Evolutionary conservation across 202 grass and related monocot species (phyloP).

Genomic region (Eragrostis tef): DNA sequence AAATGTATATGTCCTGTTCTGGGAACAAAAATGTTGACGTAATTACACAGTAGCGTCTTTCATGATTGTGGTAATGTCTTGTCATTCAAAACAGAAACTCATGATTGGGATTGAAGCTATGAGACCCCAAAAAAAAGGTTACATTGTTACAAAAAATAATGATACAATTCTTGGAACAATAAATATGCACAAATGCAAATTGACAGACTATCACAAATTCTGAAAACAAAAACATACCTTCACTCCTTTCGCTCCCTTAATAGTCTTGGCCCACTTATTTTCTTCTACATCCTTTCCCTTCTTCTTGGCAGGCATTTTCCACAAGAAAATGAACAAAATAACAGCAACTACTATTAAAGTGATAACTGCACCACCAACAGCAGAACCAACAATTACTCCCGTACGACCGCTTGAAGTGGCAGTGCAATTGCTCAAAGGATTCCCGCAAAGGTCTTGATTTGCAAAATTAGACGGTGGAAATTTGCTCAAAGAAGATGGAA

Average conservation of each 20-base stretch:
- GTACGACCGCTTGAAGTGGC: slow-evolving; percentile 51
- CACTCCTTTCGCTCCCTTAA: slow-evolving; percentile 74
- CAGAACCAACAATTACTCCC: slow-evolving; percentile 72
- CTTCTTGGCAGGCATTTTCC: slow-evolving; percentile 72
- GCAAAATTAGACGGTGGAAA: slow-evolving; percentile 50
- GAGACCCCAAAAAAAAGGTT: background rate
- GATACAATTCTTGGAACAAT: background rate
- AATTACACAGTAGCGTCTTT: background rate
- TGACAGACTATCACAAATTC: background rate
- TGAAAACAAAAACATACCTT: slow-evolving; percentile 58
- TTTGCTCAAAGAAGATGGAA: slow-evolving; percentile 50
- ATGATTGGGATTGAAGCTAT: background rate
- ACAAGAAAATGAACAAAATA: slow-evolving; percentile 77
- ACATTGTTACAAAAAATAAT: background rate
- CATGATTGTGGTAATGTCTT: background rate
- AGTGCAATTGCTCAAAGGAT: slow-evolving; percentile 46
- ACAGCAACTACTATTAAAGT: slow-evolving; percentile 58
- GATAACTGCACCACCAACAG: slow-evolving; percentile 71
- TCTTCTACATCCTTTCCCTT: slow-evolving; percentile 78
- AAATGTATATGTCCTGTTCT: background rate
- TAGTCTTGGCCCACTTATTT: slow-evolving; percentile 94
- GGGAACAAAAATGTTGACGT: background rate
- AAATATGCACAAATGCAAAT: slow-evolving; percentile 8
- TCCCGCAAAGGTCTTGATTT: slow-evolving; percentile 75
- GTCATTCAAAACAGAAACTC: background rate